Evolutionary conservation across 2,329 filamentous ascomycete species (phyloP).

Genomic region (Eutypella sp.): DNA sequence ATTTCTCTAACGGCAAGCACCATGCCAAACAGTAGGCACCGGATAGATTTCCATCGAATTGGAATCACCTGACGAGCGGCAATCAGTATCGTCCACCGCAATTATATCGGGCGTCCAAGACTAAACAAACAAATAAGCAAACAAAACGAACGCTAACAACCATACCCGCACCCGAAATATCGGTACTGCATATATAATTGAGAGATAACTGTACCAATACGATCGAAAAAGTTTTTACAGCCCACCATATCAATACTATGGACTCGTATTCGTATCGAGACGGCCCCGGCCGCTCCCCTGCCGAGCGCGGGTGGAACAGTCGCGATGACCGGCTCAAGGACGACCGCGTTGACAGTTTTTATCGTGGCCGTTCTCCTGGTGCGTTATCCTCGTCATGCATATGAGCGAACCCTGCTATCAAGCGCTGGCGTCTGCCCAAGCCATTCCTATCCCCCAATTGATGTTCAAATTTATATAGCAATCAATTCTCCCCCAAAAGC

Average conservation of each 20-base stretch:
- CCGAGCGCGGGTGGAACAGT: conserved; percentile 45
- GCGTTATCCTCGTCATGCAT: conserved; percentile 39
- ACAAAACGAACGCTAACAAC: too few relatives aligned
- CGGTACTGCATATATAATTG: conserved; percentile 22
- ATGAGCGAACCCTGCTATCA: too few relatives aligned
- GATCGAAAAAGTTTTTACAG: too few relatives aligned
- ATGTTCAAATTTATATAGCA: neutral
- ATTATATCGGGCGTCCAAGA: too few relatives aligned
- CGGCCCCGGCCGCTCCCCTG: conserved; percentile 45
- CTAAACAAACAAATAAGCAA: too few relatives aligned
- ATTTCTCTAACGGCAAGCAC: conserved; percentile 53
- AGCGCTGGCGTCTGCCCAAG: neutral
- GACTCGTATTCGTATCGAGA: conserved; percentile 55
- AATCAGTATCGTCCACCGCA: conserved; percentile 13
- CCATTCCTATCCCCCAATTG: neutral
- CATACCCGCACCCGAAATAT: too few relatives aligned
- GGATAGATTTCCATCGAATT: conserved; percentile 14
- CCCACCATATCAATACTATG: conserved; percentile 33
- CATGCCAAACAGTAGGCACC: conserved; percentile 45
- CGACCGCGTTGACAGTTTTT: conserved; percentile 55
- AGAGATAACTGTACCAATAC: too few relatives aligned
- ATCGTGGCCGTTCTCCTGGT: conserved; percentile 68
- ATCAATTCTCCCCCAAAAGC: neutral
- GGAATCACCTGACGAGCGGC: conserved; percentile 23
- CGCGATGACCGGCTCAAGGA: conserved; percentile 51